Conservation (phyloP, 75 land plant species). For the Cupressus sempervirens region DNA sequence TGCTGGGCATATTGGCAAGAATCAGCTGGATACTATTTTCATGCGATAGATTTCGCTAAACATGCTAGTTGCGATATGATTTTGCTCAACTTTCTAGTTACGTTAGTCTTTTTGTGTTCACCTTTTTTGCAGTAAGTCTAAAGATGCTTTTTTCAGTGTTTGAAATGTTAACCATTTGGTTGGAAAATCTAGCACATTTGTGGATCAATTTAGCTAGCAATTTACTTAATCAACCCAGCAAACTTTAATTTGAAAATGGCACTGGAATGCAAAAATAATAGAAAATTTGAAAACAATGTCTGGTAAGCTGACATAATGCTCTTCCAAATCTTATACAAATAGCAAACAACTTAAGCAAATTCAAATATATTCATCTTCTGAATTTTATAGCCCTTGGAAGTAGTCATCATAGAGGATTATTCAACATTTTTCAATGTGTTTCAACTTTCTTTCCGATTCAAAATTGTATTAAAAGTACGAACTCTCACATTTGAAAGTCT, state of each 20-base stretch:
- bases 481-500: neutral
- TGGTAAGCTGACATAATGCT: neutral
- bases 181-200: neutral
- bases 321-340: neutral
- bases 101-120: too few species aligned
- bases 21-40: neutral
- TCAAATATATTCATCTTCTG: neutral
- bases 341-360: neutral
- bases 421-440: conserved; percentile 9
- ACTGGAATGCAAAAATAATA: neutral
- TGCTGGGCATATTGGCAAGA: neutral
- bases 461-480: too few species aligned
- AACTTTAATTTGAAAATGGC: neutral
- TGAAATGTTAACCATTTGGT: neutral
- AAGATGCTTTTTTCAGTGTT: neutral
- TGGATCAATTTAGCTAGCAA: neutral
- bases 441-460: neutral
- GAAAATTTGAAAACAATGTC: neutral
- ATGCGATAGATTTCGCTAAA: neutral
- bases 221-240: neutral
- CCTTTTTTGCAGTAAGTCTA: neutral
- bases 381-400: neutral
- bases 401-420: neutral
- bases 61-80: too few species aligned
- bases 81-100: too few species aligned